Base-by-base conservation (phyloP, 352 stramenopile genomes). In the Globisporangium orthogonon region DNA sequence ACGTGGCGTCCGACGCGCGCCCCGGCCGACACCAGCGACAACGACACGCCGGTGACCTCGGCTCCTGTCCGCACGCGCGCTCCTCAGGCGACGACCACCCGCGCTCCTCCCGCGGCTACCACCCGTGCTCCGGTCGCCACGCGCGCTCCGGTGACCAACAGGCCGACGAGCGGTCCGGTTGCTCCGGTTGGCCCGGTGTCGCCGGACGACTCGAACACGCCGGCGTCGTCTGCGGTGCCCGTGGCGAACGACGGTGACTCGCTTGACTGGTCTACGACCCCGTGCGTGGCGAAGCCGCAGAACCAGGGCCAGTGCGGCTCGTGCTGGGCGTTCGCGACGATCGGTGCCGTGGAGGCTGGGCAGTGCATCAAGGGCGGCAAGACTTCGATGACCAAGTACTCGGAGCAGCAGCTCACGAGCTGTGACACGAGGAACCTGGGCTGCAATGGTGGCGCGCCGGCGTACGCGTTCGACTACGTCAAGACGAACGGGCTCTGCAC, bases 281-380 rank as follows among this genome's bases (percentile, higher is more conserved):
- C 88, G 9, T 99, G 96, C 74, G 99, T 96, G 95, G 87, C 94
- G 2, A 99, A 99, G 18, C 70, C 95, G 90, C 97, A 97, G 53
- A 91, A 99, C 71, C 97, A 99, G 67, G 97, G 93, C 17, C 63
- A 86, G 7, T 99, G 97, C 64, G 94, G 96, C 46, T 97, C 88
- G 28, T 99, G 96, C 76, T 99, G 96, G 96, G 87, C 94, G 2
- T 99, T 99, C 73, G 95, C 91, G 15, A 89, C 89, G 1, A 73
- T 95, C 14, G 86, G 87, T 7, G 91, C 84, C 3, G 65, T 97
- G 2, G 93, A 98, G 70, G 87, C 87, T 11, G 89, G 78, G 9
- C 80, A 96, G 63, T 95, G 85, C 30, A 86, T 98, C 46, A 56
- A 63, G 13, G 78, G 70, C 18, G 90, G 74, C 11, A 73, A 82